Percentiles rank a stretch among this genome's conserved stretches.
phyloP scores from a whole-genome alignment of 768 basidiomycete species.

The Leccinellum luteum region DNA sequence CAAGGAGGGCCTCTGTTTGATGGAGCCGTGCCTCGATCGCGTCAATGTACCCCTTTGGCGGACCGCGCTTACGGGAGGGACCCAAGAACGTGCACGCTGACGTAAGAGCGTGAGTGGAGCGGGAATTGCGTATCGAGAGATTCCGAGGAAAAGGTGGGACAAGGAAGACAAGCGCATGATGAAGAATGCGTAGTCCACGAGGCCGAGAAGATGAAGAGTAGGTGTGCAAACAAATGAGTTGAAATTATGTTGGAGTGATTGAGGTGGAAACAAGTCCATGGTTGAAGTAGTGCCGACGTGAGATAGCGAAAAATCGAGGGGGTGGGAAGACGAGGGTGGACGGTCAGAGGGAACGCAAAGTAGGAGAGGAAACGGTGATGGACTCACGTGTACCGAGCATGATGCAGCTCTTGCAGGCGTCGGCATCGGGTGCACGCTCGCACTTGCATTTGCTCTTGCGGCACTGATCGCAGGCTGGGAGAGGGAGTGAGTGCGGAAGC shows the following conservation, averaged over 20 bases:
- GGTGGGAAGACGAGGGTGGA: background rate
- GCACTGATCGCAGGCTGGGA: constrained; percentile 80
- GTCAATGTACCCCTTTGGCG: constrained; percentile 93
- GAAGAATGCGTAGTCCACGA: constrained; percentile 13
- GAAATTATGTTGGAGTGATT: constrained; percentile 11
- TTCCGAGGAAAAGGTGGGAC: constrained; percentile 1
- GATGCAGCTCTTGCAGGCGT: constrained; percentile 75
- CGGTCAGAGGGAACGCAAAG: constrained; percentile 10
- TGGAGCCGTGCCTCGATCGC: constrained; percentile 90
- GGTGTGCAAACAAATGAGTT: background rate
- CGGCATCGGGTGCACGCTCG: constrained; percentile 57
- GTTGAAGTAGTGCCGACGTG: background rate
- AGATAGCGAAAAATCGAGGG: constrained; percentile 1
- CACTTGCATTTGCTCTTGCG: constrained; percentile 90
- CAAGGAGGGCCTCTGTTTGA: constrained; percentile 86
- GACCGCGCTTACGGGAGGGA: constrained; percentile 79
- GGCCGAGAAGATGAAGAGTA: background rate
- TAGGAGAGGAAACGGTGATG: background rate
- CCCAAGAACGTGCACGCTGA: constrained; percentile 76
- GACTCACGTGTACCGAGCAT: constrained; percentile 67
- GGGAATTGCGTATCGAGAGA: background rate
- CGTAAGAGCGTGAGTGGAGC: constrained; percentile 7
- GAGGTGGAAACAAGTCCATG: background rate
- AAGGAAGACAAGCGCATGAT: background rate
- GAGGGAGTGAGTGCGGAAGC: background rate